phyloP scores from a whole-genome alignment of 1,284 basidiomycete species.

The Pseudozyma tsukubaensis region DNA sequence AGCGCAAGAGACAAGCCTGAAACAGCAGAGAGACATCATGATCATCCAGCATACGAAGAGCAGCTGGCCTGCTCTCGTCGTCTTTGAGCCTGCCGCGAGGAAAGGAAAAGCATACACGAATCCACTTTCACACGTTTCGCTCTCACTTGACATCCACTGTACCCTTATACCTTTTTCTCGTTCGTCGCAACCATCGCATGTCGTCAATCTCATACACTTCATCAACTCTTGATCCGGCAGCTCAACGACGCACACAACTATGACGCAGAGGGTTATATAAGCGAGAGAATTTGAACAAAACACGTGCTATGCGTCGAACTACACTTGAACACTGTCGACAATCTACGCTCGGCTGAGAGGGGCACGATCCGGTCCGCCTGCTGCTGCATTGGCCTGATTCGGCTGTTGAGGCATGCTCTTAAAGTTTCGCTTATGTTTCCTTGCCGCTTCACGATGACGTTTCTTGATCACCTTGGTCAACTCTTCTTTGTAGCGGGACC shows the following conservation, averaged over 20 bases:
- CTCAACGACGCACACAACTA: too few species aligned
- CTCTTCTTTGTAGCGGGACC: constrained; percentile 39
- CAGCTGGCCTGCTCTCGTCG: constrained; percentile 3
- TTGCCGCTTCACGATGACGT: constrained; percentile 60
- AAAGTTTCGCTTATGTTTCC: constrained; percentile 47
- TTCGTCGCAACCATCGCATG: neutral
- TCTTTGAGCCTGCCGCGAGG: constrained; percentile 4
- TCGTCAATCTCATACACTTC: too few species aligned
- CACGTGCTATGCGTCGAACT: too few species aligned
- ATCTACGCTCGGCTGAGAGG: constrained; percentile 6
- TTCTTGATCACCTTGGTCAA: constrained; percentile 59
- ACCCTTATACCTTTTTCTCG: neutral
- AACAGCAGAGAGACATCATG: neutral
- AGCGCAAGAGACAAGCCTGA: constrained; percentile 10
- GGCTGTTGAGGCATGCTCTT: constrained; percentile 12
- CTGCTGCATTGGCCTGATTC: neutral
- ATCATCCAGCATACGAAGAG: neutral
- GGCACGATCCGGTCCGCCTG: constrained; percentile 1
- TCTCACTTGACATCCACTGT: neutral
- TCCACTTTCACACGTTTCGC: neutral
- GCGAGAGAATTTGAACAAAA: too few species aligned
- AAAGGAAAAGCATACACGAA: neutral
- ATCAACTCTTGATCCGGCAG: too few species aligned
- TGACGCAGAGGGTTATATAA: too few species aligned
- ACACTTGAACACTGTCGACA: constrained; percentile 1